Evolutionary conservation across 352 stramenopile species (phyloP), one percentile per base, ranked within the genome.

Genomic region (Pythium periplocum): DNA sequence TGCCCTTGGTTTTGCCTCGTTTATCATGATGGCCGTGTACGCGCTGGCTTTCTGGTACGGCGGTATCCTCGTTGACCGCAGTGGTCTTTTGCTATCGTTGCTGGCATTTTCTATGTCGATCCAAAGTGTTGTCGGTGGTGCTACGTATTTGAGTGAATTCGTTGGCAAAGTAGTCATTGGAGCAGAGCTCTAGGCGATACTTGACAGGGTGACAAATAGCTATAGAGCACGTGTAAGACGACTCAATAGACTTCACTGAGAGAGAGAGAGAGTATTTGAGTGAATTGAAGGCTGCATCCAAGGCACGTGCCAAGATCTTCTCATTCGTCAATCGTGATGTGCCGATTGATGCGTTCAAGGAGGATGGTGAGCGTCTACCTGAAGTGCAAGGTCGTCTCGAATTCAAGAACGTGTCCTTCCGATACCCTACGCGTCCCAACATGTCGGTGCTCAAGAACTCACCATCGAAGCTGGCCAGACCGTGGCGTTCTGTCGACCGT

Each of bases 1-100:
- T 31, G 63, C 63, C 36, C 52, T 74, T 61, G 95, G 54, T 45
- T 96, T 51, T 53, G 93, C n/a, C 75, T 94, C 62, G 10, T 64
- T 64, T 31, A 56, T 62, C 33, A 60, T 66, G 36, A 55, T 71
- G 32, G 64, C 64, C 3, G 38, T 48, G 9, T 71, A 78, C 48
- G 57, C 66, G 6, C 51, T 81, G 31, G 66, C 73, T 3, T 81
- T 81, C 54, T 81, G 70, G 59, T 78, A 78, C 45, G 71, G 71
- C 11, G 68, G 59, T 26, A 65, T 51, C 45, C 45, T 81, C 9
- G 64, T 81, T 6, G 31, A 57, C 4, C 30, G 53, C 43, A 44
- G 53, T 34, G 44, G 71, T 37, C 26, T 73, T 30, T 68, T 73
- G 1, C 61, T 57, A 4, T 65, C 65, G 32, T 51, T 73, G 38